Evolutionary conservation across 345 rosid species (phyloP).

Genomic region (Euclidium syriacum): DNA sequence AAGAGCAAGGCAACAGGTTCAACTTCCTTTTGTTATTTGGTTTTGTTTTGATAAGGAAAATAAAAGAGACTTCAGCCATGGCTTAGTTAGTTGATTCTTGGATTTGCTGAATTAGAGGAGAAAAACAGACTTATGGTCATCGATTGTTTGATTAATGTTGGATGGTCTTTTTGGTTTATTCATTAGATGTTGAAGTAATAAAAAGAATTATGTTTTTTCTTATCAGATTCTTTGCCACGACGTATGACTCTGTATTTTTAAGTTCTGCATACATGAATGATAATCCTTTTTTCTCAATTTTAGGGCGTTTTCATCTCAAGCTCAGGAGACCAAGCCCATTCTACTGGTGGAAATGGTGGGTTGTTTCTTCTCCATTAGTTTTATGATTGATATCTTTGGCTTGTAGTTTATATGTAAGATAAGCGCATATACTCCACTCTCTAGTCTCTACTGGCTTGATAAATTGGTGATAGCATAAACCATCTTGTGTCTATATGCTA

Average conservation of each 20-base stretch:
- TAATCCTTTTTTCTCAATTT: not conserved
- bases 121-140: not conserved
- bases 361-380: slow-evolving; percentile 11
- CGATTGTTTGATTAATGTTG: not conserved
- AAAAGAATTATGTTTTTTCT: not conserved
- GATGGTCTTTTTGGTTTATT: not conserved
- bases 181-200: not conserved
- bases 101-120: not conserved
- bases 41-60: slow-evolving; percentile 7
- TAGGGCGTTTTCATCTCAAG: slow-evolving; percentile 81
- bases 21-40: slow-evolving; percentile 7
- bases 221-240: not conserved
- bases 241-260: not conserved
- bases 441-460: not conserved
- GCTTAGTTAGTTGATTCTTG: slow-evolving; percentile 12
- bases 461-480: not conserved
- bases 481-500: not conserved
- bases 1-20: slow-evolving; percentile 93
- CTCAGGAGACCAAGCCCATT: slow-evolving; percentile 85
- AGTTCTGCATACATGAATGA: not conserved
- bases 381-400: slow-evolving; percentile 1
- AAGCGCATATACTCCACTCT: not conserved
- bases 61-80: not conserved
- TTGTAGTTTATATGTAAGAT: not conserved
- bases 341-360: slow-evolving; percentile 86